Base-by-base conservation (phyloP, 2,329 filamentous ascomycete genomes). In the Stachybotrys chartarum region DNA sequence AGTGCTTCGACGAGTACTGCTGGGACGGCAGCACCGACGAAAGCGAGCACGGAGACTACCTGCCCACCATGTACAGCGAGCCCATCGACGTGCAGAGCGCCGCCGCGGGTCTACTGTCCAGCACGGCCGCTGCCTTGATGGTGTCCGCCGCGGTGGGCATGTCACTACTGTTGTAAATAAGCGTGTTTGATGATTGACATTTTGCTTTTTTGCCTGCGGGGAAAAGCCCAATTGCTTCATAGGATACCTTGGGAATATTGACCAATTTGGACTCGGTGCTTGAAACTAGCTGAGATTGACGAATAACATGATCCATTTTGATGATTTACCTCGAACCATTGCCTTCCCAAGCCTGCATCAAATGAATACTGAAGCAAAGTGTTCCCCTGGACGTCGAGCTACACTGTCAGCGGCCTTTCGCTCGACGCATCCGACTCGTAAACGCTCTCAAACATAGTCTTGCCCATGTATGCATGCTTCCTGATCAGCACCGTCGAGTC, bases 1-100 rank as follows among this genome's bases (percentile, higher is more conserved):
- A 78, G 52, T 99, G 94, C 75, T 97, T 97, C 71, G 61, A 76
- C 12, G 72, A 76, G 18, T 97, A 97, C 75, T 99, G 94, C 80
- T 99, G 94, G 94, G 83, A 97, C 68, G 94, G 94, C n/a, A 89
- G 82, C 16, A 55, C 72, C 42, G 66, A 70, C 31, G 67, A 68
- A 52, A 56, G 59, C 11, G 61, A 64, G 1, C 66, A 70, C 1
- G 79, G 60, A 57, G 62, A 57, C 7, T 73, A 73, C 49, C 53
- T 61, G 30, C 70, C 70, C 10, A 17, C 53, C 2, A 60, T 67
- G 6, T 63, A 64, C 42, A 60, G 65, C 54, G 60, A 63, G 44
- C 55, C 58, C 12, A 63, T 72, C 42, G 55, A 64, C 30, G 49
- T 64, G 8, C 56, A 67, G 32, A 66, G 60, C 50, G 60, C 60